phyloP scores from a whole-genome alignment of 192 early-diverging fungal genomes.

The Mortierella antarctica region DNA sequence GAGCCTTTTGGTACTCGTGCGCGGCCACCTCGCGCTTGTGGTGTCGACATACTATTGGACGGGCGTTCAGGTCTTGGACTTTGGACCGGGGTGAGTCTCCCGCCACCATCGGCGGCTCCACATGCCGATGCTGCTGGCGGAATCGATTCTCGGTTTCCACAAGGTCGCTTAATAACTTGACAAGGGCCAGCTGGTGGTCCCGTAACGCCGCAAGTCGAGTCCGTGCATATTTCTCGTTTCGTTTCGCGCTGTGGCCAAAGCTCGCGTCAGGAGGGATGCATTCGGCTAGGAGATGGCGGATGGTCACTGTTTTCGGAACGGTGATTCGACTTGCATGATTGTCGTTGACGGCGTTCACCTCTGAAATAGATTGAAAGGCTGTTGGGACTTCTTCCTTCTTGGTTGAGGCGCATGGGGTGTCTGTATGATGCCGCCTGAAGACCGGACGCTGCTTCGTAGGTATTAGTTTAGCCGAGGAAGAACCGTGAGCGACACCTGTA shows the following conservation, averaged over 20 bases:
- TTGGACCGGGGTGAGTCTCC: neutral
- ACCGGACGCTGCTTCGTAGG: no score
- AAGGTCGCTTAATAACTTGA: slow-evolving; percentile 8
- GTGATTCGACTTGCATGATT: no score
- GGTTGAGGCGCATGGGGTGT: no score
- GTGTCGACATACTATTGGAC: neutral
- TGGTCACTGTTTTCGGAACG: slow-evolving; percentile 3
- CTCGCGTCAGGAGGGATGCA: slow-evolving; percentile 2
- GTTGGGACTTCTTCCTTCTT: no score
- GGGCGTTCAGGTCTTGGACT: neutral
- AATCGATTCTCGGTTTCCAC: slow-evolving; percentile 7
- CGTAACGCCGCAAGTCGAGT: slow-evolving; percentile 16
- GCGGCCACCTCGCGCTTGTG: slow-evolving; percentile 15
- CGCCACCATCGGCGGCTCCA: neutral
- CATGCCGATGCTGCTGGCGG: neutral
- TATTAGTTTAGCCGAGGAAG: no score
- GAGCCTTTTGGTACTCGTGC: slow-evolving; percentile 3
- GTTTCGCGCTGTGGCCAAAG: slow-evolving; percentile 11
- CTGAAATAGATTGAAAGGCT: no score
- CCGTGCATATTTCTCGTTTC: slow-evolving; percentile 21
- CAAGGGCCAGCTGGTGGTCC: slow-evolving; percentile 20
- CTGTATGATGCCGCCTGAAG: no score
- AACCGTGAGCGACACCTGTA: no score
- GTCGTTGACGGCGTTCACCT: no score
- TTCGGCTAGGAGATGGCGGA: slow-evolving; percentile 9